Evolutionary conservation across 2,329 filamentous ascomycete species (phyloP), one percentile per base, ranked within the genome.

Genomic region (Aspergillus hiratsukae): DNA sequence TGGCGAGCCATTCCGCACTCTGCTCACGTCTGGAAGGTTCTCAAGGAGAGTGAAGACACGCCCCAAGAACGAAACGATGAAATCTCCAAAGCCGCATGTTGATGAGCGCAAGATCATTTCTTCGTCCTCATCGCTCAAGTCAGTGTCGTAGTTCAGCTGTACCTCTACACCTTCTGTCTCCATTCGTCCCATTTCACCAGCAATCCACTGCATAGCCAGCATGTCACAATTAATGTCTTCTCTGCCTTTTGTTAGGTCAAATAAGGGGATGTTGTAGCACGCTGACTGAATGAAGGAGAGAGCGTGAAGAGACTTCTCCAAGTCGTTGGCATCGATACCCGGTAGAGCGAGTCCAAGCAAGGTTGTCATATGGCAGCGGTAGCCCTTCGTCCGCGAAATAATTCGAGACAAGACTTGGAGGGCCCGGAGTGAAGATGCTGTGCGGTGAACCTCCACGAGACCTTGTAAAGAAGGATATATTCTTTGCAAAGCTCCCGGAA

Each of bases 381-480:
- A 97, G n/a, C 94, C 94, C 74, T 96, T 97, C 43, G 91, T 90
- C 69, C 89, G 87, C 14, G 91, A 87, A 83, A 99, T 95, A 66
- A 92, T 85, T 70, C 91, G 90, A 61, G 92, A 90, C 59, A 97
- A 85, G 81, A 96, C 90, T 76, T 97, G 92, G 58, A 99, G 79
- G 45, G 93, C 90, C 67, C 93, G 89, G 57, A 99, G 82, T 57
- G 93, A 97, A 0, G 94, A 96, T 4, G 92, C 93, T 2, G 94
- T 99, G 53, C 94, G 86, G 76, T 99, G 94, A 3, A 99, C 94
- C 74, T 99, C 94, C 3, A 99, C 94, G 52, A 99, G 79, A 0
- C 95, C 95, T 73, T 99, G 94, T 74, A 99, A 86, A 63, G 93
- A 95, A 10, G 94, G 94, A 69, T 99, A 99, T 68, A 99, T 97